Base-by-base conservation (phyloP, 139 green algal genomes). In the Nannochloris sp. region DNA sequence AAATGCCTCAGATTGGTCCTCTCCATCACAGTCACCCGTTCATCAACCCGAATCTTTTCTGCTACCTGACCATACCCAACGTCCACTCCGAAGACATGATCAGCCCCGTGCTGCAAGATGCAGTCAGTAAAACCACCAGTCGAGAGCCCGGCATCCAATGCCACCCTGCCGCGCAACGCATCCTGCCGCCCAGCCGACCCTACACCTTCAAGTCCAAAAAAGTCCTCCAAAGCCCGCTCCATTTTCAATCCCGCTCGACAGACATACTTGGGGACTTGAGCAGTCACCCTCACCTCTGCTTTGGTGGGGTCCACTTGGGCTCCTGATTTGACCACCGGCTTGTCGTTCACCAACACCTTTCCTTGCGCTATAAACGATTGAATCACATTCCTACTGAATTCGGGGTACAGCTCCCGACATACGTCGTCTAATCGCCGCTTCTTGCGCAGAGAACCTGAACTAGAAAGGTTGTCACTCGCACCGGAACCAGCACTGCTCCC, bases 111-210 rank as follows among this genome's bases (percentile, higher is more conserved):
- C 80, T 98, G 91, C 70, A 98, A 79, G 63, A 97, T 71, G 78
- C 91, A 97, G 73, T 98, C 91, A 48, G 91, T 89, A 76, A 98
- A 98, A 51, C 93, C 93, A 13, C 93, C 93, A 1, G 93, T 98
- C 11, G 88, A 96, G 33, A 97, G 76, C 0, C 93, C 93, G 30
- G 89, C 80, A 66, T 98, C 93, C 13, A 98, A 71, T 2, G 63
- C 82, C 3, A 74, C 70, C 20, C 83, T 66, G 4, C 87, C 91
- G 3, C 33, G 33, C 33, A 40, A 40, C 33, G 11, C 33, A 40
- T 40, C 33, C 33, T 40, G 33, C 0, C 8, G 33, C 33, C 33
- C 33, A 40, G 33, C 33, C 8, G 11, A 12, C 11, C 11, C 33
- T 12, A 40, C 33, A 40, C 11, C 33, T 40, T 58, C 64, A 40